Evolutionary conservation across 495 filamentous ascomycete species (phyloP).

Genomic region (Tetracladium marchalianum): DNA sequence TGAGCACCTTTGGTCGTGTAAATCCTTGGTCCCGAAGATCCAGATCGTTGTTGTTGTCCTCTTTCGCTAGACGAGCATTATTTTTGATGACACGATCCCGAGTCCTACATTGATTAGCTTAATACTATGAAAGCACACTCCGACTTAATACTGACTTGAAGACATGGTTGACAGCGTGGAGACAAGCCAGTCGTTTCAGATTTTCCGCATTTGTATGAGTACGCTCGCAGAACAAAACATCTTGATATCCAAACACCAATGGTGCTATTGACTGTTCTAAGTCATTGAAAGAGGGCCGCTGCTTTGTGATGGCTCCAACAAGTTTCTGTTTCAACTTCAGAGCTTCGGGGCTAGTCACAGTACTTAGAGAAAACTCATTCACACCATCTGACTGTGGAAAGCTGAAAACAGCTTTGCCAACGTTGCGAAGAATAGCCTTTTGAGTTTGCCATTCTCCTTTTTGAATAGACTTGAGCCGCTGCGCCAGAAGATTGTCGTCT

Average conservation of each 20-base stretch:
- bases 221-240: conserved; percentile 69
- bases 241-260: conserved; percentile 66
- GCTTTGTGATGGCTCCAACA: conserved; percentile 20
- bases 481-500: conserved; percentile 43
- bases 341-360: conserved; percentile 28
- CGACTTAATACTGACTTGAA: conserved; percentile 48
- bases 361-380: conserved; percentile 13
- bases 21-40: conserved; percentile 93
- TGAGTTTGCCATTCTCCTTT: conserved; percentile 50
- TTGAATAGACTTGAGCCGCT: conserved; percentile 40
- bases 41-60: conserved; percentile 37
- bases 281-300: conserved; percentile 28
- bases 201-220: conserved; percentile 51
- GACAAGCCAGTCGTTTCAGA: conserved; percentile 60
- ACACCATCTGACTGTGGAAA: conserved; percentile 22
- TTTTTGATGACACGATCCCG: conserved; percentile 89
- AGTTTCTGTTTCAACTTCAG: conserved; percentile 56
- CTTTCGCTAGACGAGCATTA: conserved; percentile 59
- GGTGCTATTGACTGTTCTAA: conserved; percentile 45
- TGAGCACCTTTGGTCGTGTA: conserved; percentile 84
- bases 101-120: conserved; percentile 39
- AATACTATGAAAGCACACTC: background rate
- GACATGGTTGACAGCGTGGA: conserved; percentile 84
- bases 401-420: conserved; percentile 29
- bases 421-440: conserved; percentile 28